phyloP scores from a whole-genome alignment of 345 rosid species.

The Eucalyptus marginata region DNA sequence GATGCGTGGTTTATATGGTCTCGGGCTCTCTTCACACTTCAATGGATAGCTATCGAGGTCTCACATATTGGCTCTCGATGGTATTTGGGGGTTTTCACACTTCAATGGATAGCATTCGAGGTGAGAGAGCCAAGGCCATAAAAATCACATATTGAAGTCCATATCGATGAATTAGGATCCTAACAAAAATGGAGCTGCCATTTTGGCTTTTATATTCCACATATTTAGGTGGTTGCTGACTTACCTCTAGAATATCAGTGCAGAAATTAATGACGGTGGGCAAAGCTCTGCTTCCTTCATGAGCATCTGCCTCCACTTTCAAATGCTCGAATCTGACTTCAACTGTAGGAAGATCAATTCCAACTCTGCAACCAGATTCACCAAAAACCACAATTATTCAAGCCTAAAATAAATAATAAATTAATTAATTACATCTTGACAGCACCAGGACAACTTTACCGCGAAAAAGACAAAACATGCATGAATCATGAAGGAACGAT shows the following conservation, averaged over 20 bases:
- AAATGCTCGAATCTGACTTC: constrained; percentile 46
- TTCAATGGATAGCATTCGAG: background rate
- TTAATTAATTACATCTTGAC: background rate
- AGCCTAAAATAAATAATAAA: background rate
- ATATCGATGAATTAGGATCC: background rate
- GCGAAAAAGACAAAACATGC: background rate
- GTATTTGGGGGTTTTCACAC: too few relatives aligned
- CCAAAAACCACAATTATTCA: background rate
- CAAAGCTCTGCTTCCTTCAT: constrained; percentile 57
- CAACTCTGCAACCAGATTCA: constrained; percentile 21
- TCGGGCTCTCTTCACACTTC: background rate
- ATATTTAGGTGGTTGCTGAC: background rate
- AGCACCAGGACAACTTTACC: background rate
- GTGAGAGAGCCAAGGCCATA: background rate
- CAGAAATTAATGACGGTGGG: constrained; percentile 51
- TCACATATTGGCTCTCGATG: too few relatives aligned
- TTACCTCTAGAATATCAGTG: constrained; percentile 39
- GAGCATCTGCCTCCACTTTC: constrained; percentile 46
- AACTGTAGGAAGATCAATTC: constrained; percentile 36
- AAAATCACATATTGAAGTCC: background rate
- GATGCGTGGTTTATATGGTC: too few relatives aligned
- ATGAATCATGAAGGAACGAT: background rate
- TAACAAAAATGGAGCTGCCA: background rate
- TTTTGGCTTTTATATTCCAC: background rate
- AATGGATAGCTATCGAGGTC: background rate